phyloP scores from a whole-genome alignment of 768 basidiomycete species.

The Neoboletus magnificus region DNA sequence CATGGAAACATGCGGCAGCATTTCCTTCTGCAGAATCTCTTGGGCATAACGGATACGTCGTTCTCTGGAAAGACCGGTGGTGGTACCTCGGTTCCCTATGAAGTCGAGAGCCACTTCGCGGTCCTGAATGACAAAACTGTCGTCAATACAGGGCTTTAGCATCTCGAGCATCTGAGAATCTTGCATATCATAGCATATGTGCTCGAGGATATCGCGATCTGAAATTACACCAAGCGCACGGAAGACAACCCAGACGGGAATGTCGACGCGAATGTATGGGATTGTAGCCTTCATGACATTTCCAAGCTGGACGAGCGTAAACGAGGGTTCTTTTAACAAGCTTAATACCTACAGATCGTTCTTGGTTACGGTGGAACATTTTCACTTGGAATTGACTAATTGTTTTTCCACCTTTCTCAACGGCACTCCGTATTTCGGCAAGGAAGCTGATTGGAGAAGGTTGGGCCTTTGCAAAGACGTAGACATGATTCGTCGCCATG shows the following conservation, averaged over 20 bases:
- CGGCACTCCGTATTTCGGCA: constrained; percentile 95
- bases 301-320: constrained; percentile 51
- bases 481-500: constrained; percentile 99
- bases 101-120: constrained; percentile 97
- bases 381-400: constrained; percentile 98
- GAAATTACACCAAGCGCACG: constrained; percentile 96
- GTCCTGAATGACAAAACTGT: constrained; percentile 97
- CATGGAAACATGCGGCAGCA: constrained; percentile 97
- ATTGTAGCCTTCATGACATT: constrained; percentile 96
- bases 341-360: constrained; percentile 66
- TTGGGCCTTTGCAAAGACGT: constrained; percentile 97
- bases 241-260: constrained; percentile 99
- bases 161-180: constrained; percentile 96
- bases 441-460: constrained; percentile 95
- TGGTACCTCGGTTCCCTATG: constrained; percentile 97
- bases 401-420: constrained; percentile 97
- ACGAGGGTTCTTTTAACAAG: neutral
- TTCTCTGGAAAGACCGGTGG: constrained; percentile 86
- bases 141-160: constrained; percentile 97
- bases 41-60: constrained; percentile 94
- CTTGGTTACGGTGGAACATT: constrained; percentile 88
- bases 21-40: constrained; percentile 97
- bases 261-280: constrained; percentile 97
- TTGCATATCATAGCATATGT: constrained; percentile 97
- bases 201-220: constrained; percentile 95